Conservation (phyloP, 495 filamentous ascomycete species). For the Tirmania nivea region DNA sequence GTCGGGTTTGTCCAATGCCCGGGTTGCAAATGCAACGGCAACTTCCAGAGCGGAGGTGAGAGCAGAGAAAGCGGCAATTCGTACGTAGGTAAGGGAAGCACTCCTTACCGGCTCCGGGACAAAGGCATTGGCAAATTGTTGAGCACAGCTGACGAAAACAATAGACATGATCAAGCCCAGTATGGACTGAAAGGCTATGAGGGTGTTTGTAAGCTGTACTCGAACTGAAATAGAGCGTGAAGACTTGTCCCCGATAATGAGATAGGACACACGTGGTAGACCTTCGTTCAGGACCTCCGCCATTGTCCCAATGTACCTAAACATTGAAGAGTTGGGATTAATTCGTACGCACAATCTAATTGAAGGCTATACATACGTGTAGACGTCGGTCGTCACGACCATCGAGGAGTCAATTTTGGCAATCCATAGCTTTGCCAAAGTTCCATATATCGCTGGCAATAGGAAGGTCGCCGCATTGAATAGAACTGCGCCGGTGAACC, state of each 20-base stretch:
- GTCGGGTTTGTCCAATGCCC: constrained; percentile 40
- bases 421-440: constrained; percentile 54
- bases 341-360: neutral
- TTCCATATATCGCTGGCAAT: constrained; percentile 46
- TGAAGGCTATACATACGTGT: constrained; percentile 25
- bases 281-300: constrained; percentile 54
- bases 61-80: constrained; percentile 38
- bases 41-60: constrained; percentile 42
- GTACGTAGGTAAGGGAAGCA: constrained; percentile 40
- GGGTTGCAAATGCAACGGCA: constrained; percentile 37
- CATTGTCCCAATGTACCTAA: constrained; percentile 34
- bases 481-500: constrained; percentile 35
- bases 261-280: constrained; percentile 45
- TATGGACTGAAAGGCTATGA: constrained; percentile 36
- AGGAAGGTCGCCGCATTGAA: constrained; percentile 44
- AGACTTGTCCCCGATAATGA: constrained; percentile 44
- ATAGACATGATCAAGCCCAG: constrained; percentile 40
- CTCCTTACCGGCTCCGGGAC: constrained; percentile 37
- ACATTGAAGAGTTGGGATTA: constrained; percentile 18
- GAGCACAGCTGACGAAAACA: constrained; percentile 34
- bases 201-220: constrained; percentile 38
- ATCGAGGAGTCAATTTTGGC: constrained; percentile 42
- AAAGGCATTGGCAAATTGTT: constrained; percentile 35
- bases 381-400: constrained; percentile 47
- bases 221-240: constrained; percentile 31